A percentile compares a stretch with the other conserved stretches of the same genome.
Evolutionary conservation across 2,329 filamentous ascomycete genomes (phyloP).

Genomic region (Colletotrichum sp.): DNA sequence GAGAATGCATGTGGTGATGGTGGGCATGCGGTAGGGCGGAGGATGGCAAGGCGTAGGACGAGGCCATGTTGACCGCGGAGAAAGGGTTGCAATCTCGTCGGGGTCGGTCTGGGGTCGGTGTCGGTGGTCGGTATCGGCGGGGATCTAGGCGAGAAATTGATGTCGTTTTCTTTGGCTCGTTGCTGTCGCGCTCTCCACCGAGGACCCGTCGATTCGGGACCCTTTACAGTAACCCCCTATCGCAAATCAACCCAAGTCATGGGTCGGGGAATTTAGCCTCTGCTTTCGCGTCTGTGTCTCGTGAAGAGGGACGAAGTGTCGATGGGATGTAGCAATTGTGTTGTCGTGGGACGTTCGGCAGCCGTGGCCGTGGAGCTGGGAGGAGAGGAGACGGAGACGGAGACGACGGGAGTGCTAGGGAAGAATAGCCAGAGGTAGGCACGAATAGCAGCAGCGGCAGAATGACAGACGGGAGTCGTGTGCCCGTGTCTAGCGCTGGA

Average conservation of each 20-base stretch:
- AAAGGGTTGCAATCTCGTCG: background rate
- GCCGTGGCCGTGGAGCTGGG: background rate
- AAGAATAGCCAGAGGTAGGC: background rate
- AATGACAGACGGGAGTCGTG: background rate
- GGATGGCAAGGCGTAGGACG: conserved; percentile 59
- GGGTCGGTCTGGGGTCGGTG: conserved; percentile 13
- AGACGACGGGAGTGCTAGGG: background rate
- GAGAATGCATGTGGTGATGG: conserved; percentile 45
- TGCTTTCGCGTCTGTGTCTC: background rate
- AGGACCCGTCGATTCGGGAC: conserved; percentile 9
- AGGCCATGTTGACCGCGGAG: conserved; percentile 43
- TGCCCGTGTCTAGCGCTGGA: background rate
- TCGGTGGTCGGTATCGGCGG: conserved; percentile 5
- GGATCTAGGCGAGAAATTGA: background rate
- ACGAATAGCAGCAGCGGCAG: background rate
- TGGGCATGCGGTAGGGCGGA: conserved; percentile 54
- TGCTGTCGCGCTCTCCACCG: conserved; percentile 7
- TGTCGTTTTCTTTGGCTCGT: conserved; percentile 11
- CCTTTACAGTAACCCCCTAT: background rate
- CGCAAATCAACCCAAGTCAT: background rate
- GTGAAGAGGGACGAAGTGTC: background rate
- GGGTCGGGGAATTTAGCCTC: background rate
- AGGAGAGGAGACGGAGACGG: background rate
- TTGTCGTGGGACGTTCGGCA: background rate
- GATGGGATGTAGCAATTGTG: background rate